Evolutionary conservation across 1,284 basidiomycete species (phyloP), one percentile per base, ranked within the genome.

Genomic region (Quambalaria eucalypti): DNA sequence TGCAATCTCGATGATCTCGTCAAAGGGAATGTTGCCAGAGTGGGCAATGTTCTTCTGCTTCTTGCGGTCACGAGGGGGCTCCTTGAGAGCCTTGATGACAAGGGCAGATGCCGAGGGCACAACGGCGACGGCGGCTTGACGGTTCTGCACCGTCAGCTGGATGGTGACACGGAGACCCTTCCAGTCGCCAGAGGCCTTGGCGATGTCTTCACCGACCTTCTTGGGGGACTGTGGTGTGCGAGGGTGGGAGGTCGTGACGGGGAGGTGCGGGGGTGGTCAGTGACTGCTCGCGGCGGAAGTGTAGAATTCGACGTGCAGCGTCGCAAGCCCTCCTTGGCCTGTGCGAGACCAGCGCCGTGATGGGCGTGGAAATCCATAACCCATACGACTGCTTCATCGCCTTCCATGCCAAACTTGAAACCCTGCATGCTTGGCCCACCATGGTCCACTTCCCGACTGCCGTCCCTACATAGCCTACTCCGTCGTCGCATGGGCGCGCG

Each of bases 31-130:
- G 82, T 97, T 98, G 64, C 95, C 95, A 61, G 81, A 80, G 84
- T 99, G 95, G 79, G 91, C 92, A 81, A 97, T 93, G 84, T 98
- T 98, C 84, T 99, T 99, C 84, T 97, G 91, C 85, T 99, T 99
- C 82, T 99, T 99, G 73, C 95, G 87, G 82, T 98, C 93, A 78
- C 93, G 90, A 73, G 90, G 90, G 68, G 93, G 93, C 83, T 98
- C 64, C 71, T 99, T 99, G 78, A 99, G 87, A 64, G 95, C 93
- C 77, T 86, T 87, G 82, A 99, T 97, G 80, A 99, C 91, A 53
- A 99, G 86, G 57, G 95, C 93, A 49, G 90, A 95, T 55, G 95
- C 93, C 54, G 92, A 92, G 71, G 95, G 95, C 56, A 99, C 95
- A 73, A 99, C 91, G 61, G 91, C 84, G 76, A 97, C 92, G 70